Evolutionary conservation across 2,329 filamentous ascomycete genomes (phyloP).

Genomic region (Nigrograna mackinnonii): DNA sequence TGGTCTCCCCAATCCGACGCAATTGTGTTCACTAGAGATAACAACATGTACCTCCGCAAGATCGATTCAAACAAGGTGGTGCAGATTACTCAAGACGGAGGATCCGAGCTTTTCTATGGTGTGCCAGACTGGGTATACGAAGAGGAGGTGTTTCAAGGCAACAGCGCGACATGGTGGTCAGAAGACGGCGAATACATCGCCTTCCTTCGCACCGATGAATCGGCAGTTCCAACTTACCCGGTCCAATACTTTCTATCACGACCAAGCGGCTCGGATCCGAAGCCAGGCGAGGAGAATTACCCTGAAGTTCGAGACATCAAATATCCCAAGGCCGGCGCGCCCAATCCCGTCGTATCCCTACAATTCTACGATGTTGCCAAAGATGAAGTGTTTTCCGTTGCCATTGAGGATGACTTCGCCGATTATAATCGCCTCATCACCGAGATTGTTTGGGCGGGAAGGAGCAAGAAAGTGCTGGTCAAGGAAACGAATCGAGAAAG

Average conservation of each 20-base stretch:
- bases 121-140: constrained; percentile 98
- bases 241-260: constrained; percentile 91
- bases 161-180: constrained; percentile 94
- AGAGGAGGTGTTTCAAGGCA: constrained; percentile 77
- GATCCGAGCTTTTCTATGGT: constrained; percentile 88
- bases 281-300: constrained; percentile 79
- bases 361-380: constrained; percentile 85
- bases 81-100: constrained; percentile 84
- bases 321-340: constrained; percentile 93
- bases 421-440: constrained; percentile 88
- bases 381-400: constrained; percentile 77
- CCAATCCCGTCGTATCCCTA: constrained; percentile 87
- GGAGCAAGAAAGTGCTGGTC: constrained; percentile 74
- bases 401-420: constrained; percentile 75
- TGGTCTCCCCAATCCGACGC: constrained; percentile 90
- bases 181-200: constrained; percentile 86
- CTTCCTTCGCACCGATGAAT: constrained; percentile 93
- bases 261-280: constrained; percentile 73
- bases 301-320: constrained; percentile 92
- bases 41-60: constrained; percentile 85
- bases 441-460: constrained; percentile 86
- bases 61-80: constrained; percentile 62
- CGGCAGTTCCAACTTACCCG: constrained; percentile 85
- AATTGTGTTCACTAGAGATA: constrained; percentile 85
- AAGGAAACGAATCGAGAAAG: constrained; percentile 94